Evolutionary conservation across 352 stramenopile species (phyloP), one percentile per base, ranked within the genome.

Genomic region (Salisapilia sapeloensis): DNA sequence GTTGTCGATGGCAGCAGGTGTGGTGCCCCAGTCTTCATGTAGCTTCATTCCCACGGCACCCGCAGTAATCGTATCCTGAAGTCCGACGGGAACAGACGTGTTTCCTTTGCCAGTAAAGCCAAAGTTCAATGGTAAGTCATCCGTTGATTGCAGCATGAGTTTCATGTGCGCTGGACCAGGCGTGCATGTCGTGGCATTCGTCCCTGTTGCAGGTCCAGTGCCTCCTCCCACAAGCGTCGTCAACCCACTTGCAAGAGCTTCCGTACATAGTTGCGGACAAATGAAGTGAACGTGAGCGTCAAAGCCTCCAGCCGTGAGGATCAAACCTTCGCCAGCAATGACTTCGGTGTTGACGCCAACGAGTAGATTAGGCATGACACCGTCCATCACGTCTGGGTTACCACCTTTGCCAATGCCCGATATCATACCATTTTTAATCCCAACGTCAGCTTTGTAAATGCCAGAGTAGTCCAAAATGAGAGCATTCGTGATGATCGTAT

Each of bases 241-340:
- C 2, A 98, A 46, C 4, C 93, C 93, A 41, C 63, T 91, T 10
- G 79, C 60, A 24, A 96, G 62, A 0, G 91, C 92, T 50, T 98
- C 91, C 6, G 93, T 89, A 43, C 70, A 90, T 23, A 97, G 71
- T 48, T 76, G 57, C 3, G 93, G 92, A 48, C 93, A 98, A 48
- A 98, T 98, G 43, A 93, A 98, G 59, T 98, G 93, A 24, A 97
- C 77, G 48, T 98, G 93, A 9, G 90, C 80, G 53, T 98, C 93
- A 28, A 97, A 82, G 19, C 83, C 93, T 31, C 93, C 93, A 14
- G 92, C 83, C 5, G 93, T 97, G 6, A 98, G 38, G 62, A 98
- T 95, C 37, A 97, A 56, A 10, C 89, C 90, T 66, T 97, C 92
- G 33, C 83, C 93, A 8, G 92, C 92, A 55, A 98, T 97, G 9